Conservation (phyloP, 2,329 filamentous ascomycete species). For the Calonectria honghensis region DNA sequence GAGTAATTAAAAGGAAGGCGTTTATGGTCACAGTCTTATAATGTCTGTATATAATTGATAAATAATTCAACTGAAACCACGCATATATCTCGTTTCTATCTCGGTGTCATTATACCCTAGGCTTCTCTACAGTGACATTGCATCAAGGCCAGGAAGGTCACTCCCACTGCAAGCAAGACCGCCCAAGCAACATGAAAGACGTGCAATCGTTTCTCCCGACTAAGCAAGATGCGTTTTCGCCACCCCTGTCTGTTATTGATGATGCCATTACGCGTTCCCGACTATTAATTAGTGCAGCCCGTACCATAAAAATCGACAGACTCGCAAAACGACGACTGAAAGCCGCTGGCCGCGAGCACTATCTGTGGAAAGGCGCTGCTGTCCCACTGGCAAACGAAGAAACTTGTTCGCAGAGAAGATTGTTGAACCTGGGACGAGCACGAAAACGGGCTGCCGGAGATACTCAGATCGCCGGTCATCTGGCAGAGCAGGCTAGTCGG, state of each 20-base stretch:
- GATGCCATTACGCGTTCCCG: no score
- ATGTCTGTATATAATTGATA: neutral
- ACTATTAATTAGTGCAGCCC: neutral
- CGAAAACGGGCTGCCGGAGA: neutral
- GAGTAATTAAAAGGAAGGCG: neutral
- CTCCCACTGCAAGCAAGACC: no score
- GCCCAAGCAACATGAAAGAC: neutral
- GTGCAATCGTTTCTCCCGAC: neutral
- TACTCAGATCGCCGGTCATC: no score
- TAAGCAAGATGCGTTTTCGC: neutral
- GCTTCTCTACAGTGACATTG: neutral
- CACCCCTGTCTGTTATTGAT: no score
- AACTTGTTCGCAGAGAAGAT: neutral
- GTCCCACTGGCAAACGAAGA: neutral
- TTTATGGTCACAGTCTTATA: neutral
- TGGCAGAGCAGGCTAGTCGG: neutral
- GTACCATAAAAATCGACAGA: neutral
- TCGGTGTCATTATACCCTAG: neutral
- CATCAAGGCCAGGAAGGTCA: no score
- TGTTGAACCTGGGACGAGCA: neutral
- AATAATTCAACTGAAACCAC: neutral
- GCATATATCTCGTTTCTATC: neutral
- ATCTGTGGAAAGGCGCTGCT: neutral
- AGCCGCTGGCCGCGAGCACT: neutral
- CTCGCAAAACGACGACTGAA: neutral